Percentiles rank a stretch among this genome's conserved stretches.
Evolutionary conservation across 768 basidiomycete species (phyloP).

Genomic region (Obba rivulosa): DNA sequence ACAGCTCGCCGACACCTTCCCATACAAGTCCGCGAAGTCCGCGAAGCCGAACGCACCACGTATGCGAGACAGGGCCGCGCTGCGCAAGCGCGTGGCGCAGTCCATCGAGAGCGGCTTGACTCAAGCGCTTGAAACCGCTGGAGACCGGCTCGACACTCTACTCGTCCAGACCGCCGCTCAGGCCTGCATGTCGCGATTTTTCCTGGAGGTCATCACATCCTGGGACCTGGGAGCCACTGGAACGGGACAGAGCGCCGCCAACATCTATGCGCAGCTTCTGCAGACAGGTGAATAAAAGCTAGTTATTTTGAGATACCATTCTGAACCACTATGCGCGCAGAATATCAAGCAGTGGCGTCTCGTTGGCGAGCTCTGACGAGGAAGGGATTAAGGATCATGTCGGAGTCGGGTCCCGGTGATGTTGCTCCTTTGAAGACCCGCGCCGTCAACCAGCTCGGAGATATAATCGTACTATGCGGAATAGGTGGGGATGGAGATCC

Average conservation of each 20-base stretch:
- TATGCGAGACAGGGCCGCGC: neutral
- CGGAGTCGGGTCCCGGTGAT: too few species aligned
- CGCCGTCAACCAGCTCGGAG: too few species aligned
- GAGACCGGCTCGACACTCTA: neutral
- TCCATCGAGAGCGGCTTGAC: neutral
- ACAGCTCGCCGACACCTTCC: constrained; percentile 39
- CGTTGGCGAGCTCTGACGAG: constrained; percentile 9
- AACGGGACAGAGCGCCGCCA: neutral
- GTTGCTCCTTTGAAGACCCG: too few species aligned
- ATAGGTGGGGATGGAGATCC: neutral
- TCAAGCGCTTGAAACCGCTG: neutral
- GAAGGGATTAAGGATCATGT: neutral
- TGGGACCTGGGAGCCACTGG: constrained; percentile 6
- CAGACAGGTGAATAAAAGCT: constrained; percentile 1
- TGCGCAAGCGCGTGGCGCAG: neutral
- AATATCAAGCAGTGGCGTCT: constrained; percentile 5
- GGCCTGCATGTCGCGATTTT: neutral
- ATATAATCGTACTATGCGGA: too few species aligned
- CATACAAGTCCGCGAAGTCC: constrained; percentile 1
- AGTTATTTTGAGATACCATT: neutral
- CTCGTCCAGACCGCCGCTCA: constrained; percentile 7
- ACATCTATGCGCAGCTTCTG: constrained; percentile 1
- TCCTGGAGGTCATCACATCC: neutral
- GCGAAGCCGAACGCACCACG: neutral
- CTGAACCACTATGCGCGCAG: neutral